Conservation (phyloP, 805 yeast species). For the Candida andamanensis region DNA sequence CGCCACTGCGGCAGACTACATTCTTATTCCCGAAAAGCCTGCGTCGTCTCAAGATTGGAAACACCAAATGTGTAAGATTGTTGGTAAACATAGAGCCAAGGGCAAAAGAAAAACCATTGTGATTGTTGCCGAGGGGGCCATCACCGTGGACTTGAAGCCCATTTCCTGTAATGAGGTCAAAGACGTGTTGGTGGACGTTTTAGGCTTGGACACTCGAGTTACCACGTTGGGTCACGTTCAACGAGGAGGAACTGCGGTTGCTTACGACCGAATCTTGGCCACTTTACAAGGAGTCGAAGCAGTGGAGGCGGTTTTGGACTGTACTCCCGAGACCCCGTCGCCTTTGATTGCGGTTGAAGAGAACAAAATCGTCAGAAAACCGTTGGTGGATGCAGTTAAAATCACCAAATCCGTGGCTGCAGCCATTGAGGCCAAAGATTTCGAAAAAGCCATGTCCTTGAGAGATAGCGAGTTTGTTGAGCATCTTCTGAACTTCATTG, state of each 20-base stretch:
- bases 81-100: conserved; percentile 69
- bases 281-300: conserved; percentile 98
- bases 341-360: conserved; percentile 91
- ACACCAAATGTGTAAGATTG: conserved; percentile 69
- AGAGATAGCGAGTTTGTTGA: conserved; percentile 88
- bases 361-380: conserved; percentile 79
- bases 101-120: conserved; percentile 95
- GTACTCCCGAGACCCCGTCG: conserved; percentile 87
- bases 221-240: conserved; percentile 97
- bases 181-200: conserved; percentile 63
- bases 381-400: conserved; percentile 84
- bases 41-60: conserved; percentile 73
- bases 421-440: conserved; percentile 75
- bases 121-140: conserved; percentile 97
- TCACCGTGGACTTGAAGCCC: conserved; percentile 73
- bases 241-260: conserved; percentile 98
- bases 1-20: conserved; percentile 92
- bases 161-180: conserved; percentile 78
- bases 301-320: conserved; percentile 82
- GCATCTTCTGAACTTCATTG: conserved; percentile 65
- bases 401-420: conserved; percentile 85
- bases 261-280: conserved; percentile 85
- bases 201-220: conserved; percentile 91
- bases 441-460: conserved; percentile 78
- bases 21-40: conserved; percentile 93